Percentiles rank a stretch among this genome's conserved stretches.
These are phyloP conservation scores for Canavalia ensiformis DNA, from an alignment of 306 rosid species.

Conservation along the genomic window DNA sequence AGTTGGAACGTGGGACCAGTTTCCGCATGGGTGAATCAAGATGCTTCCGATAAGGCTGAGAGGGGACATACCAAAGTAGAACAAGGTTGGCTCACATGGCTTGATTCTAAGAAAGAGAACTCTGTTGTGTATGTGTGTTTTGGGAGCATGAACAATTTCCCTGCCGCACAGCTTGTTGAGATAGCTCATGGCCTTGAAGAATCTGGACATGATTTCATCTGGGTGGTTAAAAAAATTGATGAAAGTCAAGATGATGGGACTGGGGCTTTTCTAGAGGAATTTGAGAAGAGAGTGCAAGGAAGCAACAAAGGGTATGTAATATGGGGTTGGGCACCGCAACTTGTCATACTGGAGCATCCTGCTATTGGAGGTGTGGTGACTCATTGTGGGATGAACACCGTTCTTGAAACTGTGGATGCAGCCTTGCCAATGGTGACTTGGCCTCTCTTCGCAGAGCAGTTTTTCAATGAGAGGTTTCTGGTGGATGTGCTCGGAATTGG, in stretches of 20 bases:
- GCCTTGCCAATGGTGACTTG: slow-evolving; percentile 8
- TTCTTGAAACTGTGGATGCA: background rate
- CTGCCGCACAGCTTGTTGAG: background rate
- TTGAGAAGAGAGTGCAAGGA: background rate
- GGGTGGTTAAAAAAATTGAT: background rate
- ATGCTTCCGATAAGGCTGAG: background rate
- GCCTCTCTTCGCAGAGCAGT: slow-evolving; percentile 7
- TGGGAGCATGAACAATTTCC: slow-evolving; percentile 15
- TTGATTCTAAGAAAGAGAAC: background rate
- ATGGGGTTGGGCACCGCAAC: slow-evolving; percentile 16
- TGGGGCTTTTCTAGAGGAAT: background rate
- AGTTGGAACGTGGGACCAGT: slow-evolving; percentile 6
- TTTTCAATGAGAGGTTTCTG: background rate
- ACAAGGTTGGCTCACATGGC: slow-evolving; percentile 1
- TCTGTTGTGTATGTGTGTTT: background rate
- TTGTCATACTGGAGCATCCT: slow-evolving; percentile 10
- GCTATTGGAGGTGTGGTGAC: background rate
- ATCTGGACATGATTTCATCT: slow-evolving; percentile 3
- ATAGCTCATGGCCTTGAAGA: slow-evolving; percentile 7
- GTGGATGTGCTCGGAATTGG: background rate
- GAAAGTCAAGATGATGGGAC: background rate
- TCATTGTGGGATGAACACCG: slow-evolving; percentile 12
- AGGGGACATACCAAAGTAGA: background rate
- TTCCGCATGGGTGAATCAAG: background rate
- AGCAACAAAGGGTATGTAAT: slow-evolving; percentile 1